phyloP scores from a whole-genome alignment of 2,329 filamentous ascomycete species.

The Byssochlamys sp. region DNA sequence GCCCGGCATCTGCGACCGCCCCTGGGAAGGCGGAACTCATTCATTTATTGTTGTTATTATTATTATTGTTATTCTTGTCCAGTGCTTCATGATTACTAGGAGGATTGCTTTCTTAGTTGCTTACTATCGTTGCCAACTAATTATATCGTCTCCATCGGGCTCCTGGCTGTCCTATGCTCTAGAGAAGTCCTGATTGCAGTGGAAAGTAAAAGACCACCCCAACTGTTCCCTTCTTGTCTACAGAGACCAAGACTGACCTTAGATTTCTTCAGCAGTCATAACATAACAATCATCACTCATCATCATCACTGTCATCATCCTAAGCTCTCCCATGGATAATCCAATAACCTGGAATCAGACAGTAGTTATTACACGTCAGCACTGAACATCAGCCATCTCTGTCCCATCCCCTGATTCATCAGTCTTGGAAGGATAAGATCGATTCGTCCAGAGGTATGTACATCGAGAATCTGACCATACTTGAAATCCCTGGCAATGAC shows the following conservation, averaged over 20 bases:
- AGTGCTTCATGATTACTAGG: background rate
- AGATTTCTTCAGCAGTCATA: too few relatives aligned
- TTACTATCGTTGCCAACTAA: background rate
- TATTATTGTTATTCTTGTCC: background rate
- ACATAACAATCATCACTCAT: too few relatives aligned
- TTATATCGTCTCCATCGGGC: background rate
- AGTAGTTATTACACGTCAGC: too few relatives aligned
- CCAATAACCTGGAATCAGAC: too few relatives aligned
- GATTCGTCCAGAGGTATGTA: background rate
- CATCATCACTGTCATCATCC: too few relatives aligned
- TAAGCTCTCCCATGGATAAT: too few relatives aligned
- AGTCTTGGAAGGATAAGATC: too few relatives aligned
- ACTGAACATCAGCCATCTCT: too few relatives aligned
- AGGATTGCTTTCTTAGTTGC: background rate
- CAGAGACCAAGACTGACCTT: too few relatives aligned
- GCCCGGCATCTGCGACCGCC: conserved; percentile 10
- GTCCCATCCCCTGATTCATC: too few relatives aligned
- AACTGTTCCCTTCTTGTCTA: background rate
- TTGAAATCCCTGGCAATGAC: background rate
- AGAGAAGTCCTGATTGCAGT: background rate
- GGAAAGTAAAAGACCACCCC: background rate
- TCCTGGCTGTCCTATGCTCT: background rate
- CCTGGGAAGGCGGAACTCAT: conserved; percentile 14
- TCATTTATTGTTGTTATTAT: too few relatives aligned
- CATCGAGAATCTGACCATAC: background rate